Percentiles rank a stretch among this genome's conserved stretches.
Evolutionary conservation across 768 basidiomycete genomes (phyloP).

Genomic region (Kwoniella europaea): DNA sequence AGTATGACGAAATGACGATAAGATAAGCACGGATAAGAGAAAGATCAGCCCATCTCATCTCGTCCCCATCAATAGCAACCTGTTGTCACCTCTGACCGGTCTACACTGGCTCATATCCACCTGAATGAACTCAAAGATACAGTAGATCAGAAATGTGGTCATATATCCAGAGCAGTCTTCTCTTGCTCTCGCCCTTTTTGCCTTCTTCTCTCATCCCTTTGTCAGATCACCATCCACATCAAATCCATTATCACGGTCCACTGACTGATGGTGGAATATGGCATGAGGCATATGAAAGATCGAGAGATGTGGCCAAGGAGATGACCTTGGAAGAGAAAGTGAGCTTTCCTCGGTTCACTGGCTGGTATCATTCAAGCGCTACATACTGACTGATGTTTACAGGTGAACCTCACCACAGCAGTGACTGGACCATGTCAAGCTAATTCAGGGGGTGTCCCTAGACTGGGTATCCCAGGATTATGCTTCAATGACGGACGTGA

Average conservation of each 20-base stretch:
- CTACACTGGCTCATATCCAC: background rate
- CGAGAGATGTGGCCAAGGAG: constrained; percentile 30
- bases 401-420: constrained; percentile 52
- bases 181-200: constrained; percentile 6
- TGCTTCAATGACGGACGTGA: constrained; percentile 54
- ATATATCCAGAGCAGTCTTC: constrained; percentile 3
- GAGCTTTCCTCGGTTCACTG: background rate
- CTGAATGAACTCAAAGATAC: background rate
- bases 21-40: background rate
- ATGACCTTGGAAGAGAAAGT: constrained; percentile 57
- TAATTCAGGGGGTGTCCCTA: constrained; percentile 50
- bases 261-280: constrained; percentile 42
- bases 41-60: background rate
- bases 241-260: constrained; percentile 15
- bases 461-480: constrained; percentile 47
- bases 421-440: constrained; percentile 50
- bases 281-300: constrained; percentile 33
- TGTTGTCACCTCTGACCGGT: background rate
- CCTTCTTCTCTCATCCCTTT: background rate
- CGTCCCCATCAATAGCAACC: background rate
- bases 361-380: background rate
- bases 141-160: constrained; percentile 14
- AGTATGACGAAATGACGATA: background rate
- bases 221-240: background rate
- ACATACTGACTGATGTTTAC: background rate